Evolutionary conservation across 345 rosid species (phyloP).

Genomic region (Populus alba): DNA sequence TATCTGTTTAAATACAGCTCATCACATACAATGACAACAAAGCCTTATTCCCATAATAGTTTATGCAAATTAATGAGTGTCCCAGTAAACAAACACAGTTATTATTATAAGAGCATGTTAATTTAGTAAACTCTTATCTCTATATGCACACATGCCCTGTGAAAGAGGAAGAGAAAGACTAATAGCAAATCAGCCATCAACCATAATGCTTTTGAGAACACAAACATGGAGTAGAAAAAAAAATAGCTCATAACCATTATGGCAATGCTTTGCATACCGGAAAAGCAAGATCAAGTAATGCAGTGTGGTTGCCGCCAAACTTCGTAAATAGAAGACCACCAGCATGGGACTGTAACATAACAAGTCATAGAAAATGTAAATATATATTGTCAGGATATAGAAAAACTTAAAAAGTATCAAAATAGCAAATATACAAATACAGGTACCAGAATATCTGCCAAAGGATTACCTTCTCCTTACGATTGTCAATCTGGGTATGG

Average conservation of each 20-base stretch:
- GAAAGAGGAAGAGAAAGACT: not conserved
- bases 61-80: not conserved
- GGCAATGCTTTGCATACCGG: slow-evolving; percentile 50
- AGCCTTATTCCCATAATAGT: not conserved
- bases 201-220: not conserved
- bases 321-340: slow-evolving; percentile 91
- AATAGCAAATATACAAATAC: not conserved
- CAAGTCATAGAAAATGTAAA: not conserved
- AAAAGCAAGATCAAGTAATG: slow-evolving; percentile 85
- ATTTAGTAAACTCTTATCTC: not conserved
- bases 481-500: slow-evolving; percentile 80
- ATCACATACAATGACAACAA: not conserved
- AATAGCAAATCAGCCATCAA: not conserved
- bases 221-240: not conserved
- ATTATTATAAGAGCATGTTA: not conserved
- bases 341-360: slow-evolving; percentile 72
- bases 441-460: not conserved
- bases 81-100: not conserved
- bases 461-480: slow-evolving; percentile 80
- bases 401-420: not conserved
- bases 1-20: not conserved
- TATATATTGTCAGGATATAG: not conserved
- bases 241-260: not conserved
- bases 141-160: not conserved
- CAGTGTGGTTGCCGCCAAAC: slow-evolving; percentile 90